Percentiles rank a stretch among this genome's conserved stretches.
Conservation (phyloP, 2,329 filamentous ascomycete genomes). For the Beauveria asiatica region DNA sequence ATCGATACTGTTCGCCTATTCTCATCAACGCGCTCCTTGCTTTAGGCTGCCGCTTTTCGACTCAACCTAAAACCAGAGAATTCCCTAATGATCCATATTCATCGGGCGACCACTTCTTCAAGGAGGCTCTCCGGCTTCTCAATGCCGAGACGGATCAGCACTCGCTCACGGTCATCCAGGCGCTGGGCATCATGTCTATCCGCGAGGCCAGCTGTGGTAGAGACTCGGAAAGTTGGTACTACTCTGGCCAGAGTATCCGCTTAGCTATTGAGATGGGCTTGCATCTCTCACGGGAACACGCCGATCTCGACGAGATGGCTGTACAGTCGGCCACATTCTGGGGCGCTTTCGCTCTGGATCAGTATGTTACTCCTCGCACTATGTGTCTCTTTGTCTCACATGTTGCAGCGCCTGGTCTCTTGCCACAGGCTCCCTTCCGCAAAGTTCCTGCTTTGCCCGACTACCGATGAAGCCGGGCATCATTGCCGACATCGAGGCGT, state of each 20-base stretch:
- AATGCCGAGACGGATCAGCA: constrained; percentile 50
- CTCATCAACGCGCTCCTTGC: constrained; percentile 58
- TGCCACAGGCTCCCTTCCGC: constrained; percentile 53
- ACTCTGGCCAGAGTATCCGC: constrained; percentile 62
- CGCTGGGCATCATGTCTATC: constrained; percentile 67
- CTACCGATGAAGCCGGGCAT: constrained; percentile 52
- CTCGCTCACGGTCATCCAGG: constrained; percentile 62
- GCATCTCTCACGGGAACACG: constrained; percentile 43
- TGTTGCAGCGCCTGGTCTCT: constrained; percentile 52
- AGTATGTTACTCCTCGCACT: constrained; percentile 36
- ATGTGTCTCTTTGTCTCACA: constrained; percentile 16
- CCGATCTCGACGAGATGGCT: constrained; percentile 47
- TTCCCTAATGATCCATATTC: constrained; percentile 53
- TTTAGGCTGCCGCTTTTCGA: constrained; percentile 60
- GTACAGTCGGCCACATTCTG: constrained; percentile 53
- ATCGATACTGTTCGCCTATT: constrained; percentile 59
- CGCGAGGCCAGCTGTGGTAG: constrained; percentile 64
- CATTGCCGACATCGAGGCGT: constrained; percentile 51
- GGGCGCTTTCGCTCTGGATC: constrained; percentile 54
- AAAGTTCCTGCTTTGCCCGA: constrained; percentile 49
- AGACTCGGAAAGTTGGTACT: constrained; percentile 65
- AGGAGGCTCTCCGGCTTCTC: constrained; percentile 55
- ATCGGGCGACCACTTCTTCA: constrained; percentile 67
- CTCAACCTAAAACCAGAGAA: constrained; percentile 53
- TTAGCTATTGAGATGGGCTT: constrained; percentile 65